Conservation (phyloP, 78 protist genomes). For the Mastigamoeba balamuthi region DNA sequence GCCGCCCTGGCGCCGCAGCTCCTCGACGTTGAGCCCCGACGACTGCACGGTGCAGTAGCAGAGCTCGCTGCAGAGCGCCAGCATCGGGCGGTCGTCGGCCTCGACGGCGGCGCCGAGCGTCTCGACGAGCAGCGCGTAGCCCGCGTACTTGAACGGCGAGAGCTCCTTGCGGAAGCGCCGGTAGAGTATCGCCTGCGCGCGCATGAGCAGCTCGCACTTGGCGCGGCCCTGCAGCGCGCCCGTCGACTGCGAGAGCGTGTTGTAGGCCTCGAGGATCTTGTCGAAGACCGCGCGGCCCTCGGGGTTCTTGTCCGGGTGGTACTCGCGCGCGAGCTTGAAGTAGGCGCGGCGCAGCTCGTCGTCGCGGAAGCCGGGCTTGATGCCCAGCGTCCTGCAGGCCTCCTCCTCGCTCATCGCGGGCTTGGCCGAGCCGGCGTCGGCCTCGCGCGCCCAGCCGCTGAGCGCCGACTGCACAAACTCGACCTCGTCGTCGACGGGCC, state of each 20-base stretch:
- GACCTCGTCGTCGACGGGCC: slow-evolving; percentile 60
- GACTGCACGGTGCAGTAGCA: slow-evolving; percentile 54
- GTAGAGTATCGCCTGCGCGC: slow-evolving; percentile 64
- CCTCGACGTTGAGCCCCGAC: slow-evolving; percentile 66
- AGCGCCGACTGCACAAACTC: background rate
- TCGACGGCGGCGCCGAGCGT: slow-evolving; percentile 7
- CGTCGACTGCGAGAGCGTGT: background rate
- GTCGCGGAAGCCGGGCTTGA: background rate
- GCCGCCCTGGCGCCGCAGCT: slow-evolving; percentile 63
- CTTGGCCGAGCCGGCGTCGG: background rate
- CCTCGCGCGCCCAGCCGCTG: background rate
- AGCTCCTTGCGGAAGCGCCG: slow-evolving; percentile 35
- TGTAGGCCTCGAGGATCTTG: slow-evolving; percentile 7
- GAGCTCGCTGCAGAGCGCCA: slow-evolving; percentile 49
- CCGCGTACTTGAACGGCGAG: slow-evolving; percentile 72
- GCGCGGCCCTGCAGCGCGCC: background rate
- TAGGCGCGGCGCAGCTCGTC: slow-evolving; percentile 60
- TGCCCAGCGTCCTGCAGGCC: background rate
- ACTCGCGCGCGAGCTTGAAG: slow-evolving; percentile 51
- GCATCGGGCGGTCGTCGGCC: slow-evolving; percentile 18
- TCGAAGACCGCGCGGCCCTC: slow-evolving; percentile 69
- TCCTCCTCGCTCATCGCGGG: background rate
- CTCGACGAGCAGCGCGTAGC: slow-evolving; percentile 52
- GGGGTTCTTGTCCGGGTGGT: slow-evolving; percentile 79
- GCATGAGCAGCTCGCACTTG: slow-evolving; percentile 33